Percentiles rank a stretch among this genome's conserved stretches.
phyloP scores from a whole-genome alignment of 1,139 yeast genomes.

The Geotrichum macrosporum region DNA sequence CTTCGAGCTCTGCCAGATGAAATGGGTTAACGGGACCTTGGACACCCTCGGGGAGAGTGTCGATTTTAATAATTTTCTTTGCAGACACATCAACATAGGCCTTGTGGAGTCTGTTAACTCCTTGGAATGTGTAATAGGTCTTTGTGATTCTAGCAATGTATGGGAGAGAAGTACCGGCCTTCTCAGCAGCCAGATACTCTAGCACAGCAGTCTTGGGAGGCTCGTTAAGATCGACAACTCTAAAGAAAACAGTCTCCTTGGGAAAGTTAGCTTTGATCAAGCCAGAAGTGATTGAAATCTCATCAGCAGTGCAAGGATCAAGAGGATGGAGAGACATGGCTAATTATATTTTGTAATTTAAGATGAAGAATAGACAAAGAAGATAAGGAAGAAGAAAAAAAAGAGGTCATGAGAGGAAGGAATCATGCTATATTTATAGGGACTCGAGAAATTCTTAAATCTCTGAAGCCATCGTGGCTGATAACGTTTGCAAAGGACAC shows the following conservation, averaged over 20 bases:
- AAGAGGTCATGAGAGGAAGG: too few relatives aligned
- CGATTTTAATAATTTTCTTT: constrained; percentile 46
- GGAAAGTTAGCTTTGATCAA: constrained; percentile 44
- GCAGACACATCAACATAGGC: constrained; percentile 59
- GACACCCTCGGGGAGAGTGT: constrained; percentile 52
- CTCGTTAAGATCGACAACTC: constrained; percentile 66
- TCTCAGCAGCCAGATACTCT: constrained; percentile 55
- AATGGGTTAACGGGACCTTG: constrained; percentile 73
- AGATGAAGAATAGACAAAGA: too few relatives aligned
- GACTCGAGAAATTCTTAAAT: too few relatives aligned
- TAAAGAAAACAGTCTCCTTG: constrained; percentile 50
- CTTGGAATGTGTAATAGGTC: too few relatives aligned
- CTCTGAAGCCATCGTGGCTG: too few relatives aligned
- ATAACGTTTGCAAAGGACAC: too few relatives aligned
- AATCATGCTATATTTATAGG: too few relatives aligned
- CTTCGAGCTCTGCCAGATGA: constrained; percentile 62
- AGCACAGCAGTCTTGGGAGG: constrained; percentile 60
- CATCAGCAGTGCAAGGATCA: constrained; percentile 63
- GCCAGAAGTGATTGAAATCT: constrained; percentile 46
- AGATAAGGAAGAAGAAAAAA: too few relatives aligned
- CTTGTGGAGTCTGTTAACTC: constrained; percentile 59
- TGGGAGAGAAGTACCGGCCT: constrained; percentile 49
- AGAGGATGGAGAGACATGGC: constrained; percentile 54
- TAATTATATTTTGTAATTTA: too few relatives aligned
- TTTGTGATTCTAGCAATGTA: too few relatives aligned